Evolutionary conservation across 2,329 filamentous ascomycete species (phyloP), one percentile per base, ranked within the genome.

Genomic region (Pseudogymnoascus destructans): DNA sequence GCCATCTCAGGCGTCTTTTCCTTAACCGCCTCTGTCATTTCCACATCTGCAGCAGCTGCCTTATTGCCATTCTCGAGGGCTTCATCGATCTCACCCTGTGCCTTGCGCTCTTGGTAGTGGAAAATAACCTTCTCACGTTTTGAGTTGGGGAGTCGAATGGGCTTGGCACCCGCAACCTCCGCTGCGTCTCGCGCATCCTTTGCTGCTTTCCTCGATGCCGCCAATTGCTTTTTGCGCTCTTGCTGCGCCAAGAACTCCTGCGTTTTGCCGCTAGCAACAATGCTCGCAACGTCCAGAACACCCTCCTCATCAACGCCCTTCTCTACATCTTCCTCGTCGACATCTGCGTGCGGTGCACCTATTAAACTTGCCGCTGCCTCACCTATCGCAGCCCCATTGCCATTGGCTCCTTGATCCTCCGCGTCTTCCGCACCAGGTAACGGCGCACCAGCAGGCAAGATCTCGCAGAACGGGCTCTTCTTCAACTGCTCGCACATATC

Each of bases 191-290:
- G 78, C 33, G 65, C 66, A 33, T 78, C 78, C 64, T 84, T 82
- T 19, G 74, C 77, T 40, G 78, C 77, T 66, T 85, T 86, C 64
- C 79, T 81, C 19, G 77, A 75, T 27, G 74, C 77, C 54, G 77
- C 77, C 70, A 81, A 85, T 61, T 86, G 83, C 75, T 88, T 91
- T 67, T 91, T 86, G 68, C 84, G 86, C 67, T 92, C 87, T 69
- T 88, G 89, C 72, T 88, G 87, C 8, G 87, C 88, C 5, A 93
- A 74, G 65, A 90, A 92, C 66, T 93, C 88, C 64, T 83, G 82
- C 64, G 89, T 89, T 70, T 89, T 87, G 30, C 88, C 88, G 64
- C 83, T 86, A 1, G 86, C 86, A 33, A 93, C 87, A 63, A 93
- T 91, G 63, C 80, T 86, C n/a, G 88, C 89, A 52, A 93, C 87